These are phyloP conservation scores for Stromatinia cepivora DNA, from an alignment of 2,329 filamentous ascomycete genomes.

Conservation along the genomic window DNA sequence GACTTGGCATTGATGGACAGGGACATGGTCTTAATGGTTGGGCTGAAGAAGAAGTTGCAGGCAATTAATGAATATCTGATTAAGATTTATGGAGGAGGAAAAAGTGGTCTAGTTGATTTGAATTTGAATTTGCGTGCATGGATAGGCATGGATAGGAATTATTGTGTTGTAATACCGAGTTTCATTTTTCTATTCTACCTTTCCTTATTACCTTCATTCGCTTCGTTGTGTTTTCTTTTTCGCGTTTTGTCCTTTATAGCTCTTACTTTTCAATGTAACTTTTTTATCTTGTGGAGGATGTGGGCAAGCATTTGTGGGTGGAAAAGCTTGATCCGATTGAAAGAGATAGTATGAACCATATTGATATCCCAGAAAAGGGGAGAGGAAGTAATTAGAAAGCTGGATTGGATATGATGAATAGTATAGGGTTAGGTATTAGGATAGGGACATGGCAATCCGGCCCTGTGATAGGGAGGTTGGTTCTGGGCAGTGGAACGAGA, in stretches of 20 bases:
- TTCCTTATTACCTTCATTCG: conserved; percentile 17
- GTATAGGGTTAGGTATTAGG: background rate
- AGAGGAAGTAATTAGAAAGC: conserved; percentile 4
- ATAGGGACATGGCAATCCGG: background rate
- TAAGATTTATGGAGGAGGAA: conserved; percentile 11
- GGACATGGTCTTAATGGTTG: conserved; percentile 63
- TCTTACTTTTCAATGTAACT: conserved; percentile 6
- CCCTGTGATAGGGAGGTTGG: background rate
- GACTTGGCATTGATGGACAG: conserved; percentile 59
- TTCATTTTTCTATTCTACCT: conserved; percentile 5
- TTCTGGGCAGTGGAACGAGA: background rate
- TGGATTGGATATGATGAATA: background rate
- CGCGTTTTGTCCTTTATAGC: background rate
- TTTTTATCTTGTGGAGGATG: background rate
- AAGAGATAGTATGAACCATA: background rate
- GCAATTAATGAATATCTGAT: conserved; percentile 16
- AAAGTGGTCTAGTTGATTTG: conserved; percentile 9
- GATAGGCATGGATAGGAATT: conserved; percentile 15
- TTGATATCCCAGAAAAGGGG: conserved; percentile 1
- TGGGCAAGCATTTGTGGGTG: background rate
- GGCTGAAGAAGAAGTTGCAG: conserved; percentile 56
- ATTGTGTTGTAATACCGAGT: conserved; percentile 21
- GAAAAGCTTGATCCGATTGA: background rate
- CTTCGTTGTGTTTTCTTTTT: conserved; percentile 19
- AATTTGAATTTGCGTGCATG: conserved; percentile 15